Percentiles rank a stretch among this genome's conserved stretches.
These are phyloP conservation scores for Populus tomentosa DNA, from an alignment of 441 rosid species.

Conservation along the genomic window DNA sequence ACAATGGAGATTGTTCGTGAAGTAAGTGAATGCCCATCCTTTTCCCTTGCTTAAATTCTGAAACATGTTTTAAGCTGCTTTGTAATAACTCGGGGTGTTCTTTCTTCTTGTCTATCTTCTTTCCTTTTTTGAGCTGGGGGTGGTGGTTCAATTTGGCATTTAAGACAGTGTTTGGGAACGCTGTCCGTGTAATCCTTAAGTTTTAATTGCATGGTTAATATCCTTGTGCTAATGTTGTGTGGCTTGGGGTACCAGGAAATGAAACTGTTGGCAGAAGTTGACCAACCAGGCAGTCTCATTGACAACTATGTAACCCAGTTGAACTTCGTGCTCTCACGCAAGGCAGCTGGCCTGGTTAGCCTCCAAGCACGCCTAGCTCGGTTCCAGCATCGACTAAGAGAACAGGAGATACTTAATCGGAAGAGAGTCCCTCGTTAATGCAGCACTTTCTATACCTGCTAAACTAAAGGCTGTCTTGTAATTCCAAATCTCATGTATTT, in stretches of 20 bases:
- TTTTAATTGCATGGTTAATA: background rate
- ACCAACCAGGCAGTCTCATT: conserved; percentile 95
- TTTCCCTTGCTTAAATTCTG: background rate
- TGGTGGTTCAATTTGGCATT: background rate
- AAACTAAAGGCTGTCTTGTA: conserved; percentile 21
- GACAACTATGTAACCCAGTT: conserved; percentile 85
- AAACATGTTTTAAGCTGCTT: background rate
- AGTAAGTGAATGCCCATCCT: conserved; percentile 37
- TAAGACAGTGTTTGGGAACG: background rate
- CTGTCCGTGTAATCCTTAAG: background rate
- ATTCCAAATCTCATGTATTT: conserved; percentile 14
- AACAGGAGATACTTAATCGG: conserved; percentile 90
- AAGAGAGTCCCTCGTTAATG: conserved; percentile 75
- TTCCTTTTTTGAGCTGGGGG: background rate
- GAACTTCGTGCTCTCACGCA: conserved; percentile 90
- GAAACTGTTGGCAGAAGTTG: conserved; percentile 94
- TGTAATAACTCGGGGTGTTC: background rate
- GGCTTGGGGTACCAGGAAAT: conserved; percentile 61
- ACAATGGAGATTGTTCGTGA: conserved; percentile 98
- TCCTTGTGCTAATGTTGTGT: background rate
- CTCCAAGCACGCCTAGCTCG: conserved; percentile 95
- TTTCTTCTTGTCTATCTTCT: background rate
- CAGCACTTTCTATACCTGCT: background rate
- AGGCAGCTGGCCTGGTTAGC: conserved; percentile 93
- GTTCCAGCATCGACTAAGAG: conserved; percentile 95